Percentiles rank a stretch among this genome's conserved stretches.
Evolutionary conservation across 208 protist genomes (phyloP).

Genomic region (Acanthamoeba triangularis): DNA sequence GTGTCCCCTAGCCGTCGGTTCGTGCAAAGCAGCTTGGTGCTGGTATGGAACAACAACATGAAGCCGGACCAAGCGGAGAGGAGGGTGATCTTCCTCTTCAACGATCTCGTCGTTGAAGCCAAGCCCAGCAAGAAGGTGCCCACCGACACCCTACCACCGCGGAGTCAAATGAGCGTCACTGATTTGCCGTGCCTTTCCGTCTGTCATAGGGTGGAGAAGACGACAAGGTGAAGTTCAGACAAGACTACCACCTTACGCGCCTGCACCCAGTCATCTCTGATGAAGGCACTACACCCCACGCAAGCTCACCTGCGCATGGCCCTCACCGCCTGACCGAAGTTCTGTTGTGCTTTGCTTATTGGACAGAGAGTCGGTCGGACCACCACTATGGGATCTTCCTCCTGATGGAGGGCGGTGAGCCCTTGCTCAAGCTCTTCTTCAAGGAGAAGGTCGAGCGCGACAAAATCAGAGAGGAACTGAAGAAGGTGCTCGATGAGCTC

Average conservation of each 20-base stretch:
- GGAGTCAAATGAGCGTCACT: not conserved
- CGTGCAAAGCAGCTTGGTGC: not conserved
- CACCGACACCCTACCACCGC: not conserved
- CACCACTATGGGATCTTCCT: not conserved
- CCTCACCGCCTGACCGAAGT: too few relatives aligned
- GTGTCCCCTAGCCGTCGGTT: conserved; percentile 32
- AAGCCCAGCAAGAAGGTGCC: conserved; percentile 13
- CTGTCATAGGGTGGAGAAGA: not conserved
- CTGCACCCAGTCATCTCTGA: not conserved
- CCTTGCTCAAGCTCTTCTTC: conserved; percentile 27
- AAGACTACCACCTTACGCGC: not conserved
- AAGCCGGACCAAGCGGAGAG: not conserved
- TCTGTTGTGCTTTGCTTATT: not conserved
- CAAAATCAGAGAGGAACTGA: not conserved
- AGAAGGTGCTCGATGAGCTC: conserved; percentile 31
- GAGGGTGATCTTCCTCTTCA: conserved; percentile 31
- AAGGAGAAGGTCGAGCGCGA: not conserved
- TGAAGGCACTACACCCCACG: not conserved
- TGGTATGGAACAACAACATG: conserved; percentile 35
- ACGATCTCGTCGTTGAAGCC: conserved; percentile 62
- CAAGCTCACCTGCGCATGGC: too few relatives aligned
- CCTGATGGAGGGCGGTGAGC: not conserved
- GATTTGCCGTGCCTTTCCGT: not conserved
- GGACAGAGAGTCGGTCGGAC: not conserved
- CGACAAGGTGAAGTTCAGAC: conserved; percentile 4